Percentiles rank a stretch among this genome's conserved stretches.
Conservation (phyloP, 2,329 filamentous ascomycete species). For the Penicillium sumatraense region DNA sequence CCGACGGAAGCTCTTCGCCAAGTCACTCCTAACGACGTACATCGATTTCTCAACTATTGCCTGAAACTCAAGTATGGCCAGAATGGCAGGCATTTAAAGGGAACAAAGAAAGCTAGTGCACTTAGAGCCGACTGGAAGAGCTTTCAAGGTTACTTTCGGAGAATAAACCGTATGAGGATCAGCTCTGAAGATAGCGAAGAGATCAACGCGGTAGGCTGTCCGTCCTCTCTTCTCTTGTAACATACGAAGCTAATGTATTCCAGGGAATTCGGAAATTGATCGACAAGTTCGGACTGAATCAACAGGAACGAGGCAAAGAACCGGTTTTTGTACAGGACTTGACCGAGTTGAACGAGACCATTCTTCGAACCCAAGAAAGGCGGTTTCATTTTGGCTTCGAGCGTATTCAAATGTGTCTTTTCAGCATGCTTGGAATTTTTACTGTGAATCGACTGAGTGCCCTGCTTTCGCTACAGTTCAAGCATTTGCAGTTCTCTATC, state of each 20-base stretch:
- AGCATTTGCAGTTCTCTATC: slow-evolving; percentile 19
- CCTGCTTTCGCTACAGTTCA: slow-evolving; percentile 17
- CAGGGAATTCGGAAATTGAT: slow-evolving; percentile 20
- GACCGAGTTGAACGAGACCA: slow-evolving; percentile 17
- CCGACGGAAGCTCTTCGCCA: not conserved
- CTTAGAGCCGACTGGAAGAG: slow-evolving; percentile 20
- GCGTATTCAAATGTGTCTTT: slow-evolving; percentile 22
- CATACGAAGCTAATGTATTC: slow-evolving; percentile 12
- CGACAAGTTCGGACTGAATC: slow-evolving; percentile 17
- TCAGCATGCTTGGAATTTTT: slow-evolving; percentile 18
- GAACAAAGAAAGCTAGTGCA: slow-evolving; percentile 19
- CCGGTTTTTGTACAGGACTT: slow-evolving; percentile 24
- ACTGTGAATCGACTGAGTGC: slow-evolving; percentile 17
- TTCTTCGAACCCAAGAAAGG: slow-evolving; percentile 22
- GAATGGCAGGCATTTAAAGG: slow-evolving; percentile 12
- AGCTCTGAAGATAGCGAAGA: slow-evolving; percentile 17
- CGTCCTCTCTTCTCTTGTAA: too few relatives aligned
- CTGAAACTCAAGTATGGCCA: not conserved
- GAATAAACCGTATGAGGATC: slow-evolving; percentile 14
- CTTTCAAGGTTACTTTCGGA: slow-evolving; percentile 18
- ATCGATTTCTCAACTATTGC: not conserved
- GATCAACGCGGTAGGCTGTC: slow-evolving; percentile 17
- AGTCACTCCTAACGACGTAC: not conserved
- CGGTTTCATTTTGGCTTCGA: slow-evolving; percentile 22
- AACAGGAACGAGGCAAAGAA: slow-evolving; percentile 10